Evolutionary conservation across 2,329 filamentous ascomycete species (phyloP), one percentile per base, ranked within the genome.

Genomic region (Davidsoniella neocaledoniae): DNA sequence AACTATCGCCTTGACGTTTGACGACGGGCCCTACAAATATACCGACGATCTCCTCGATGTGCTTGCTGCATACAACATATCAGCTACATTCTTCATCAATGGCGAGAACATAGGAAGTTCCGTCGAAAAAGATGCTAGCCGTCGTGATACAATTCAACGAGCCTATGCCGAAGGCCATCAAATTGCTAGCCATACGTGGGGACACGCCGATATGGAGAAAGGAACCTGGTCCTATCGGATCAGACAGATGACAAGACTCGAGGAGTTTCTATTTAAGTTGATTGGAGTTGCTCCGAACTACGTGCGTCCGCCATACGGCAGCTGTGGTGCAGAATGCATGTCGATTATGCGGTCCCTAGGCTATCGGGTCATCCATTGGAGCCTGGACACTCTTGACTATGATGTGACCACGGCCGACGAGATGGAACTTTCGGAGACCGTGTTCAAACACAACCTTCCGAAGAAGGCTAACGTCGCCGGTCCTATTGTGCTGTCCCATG

Each of bases 321-420:
- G 66, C 49, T 71, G 69, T 59, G 62, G 60, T 43, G 52, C 53
- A 7, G 57, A 51, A 5, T 66, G 65, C 53, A 57, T 63, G 40
- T 54, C 56, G 3, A 57, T 63, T 26, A 56, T 69, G 56, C 58
- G 55, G 2, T 55, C 55, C 21, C 58, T 76, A 25, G 71, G 70
- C 39, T 79, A 78, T 60, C 73, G 77, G 57, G 60, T 76, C 54
- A 65, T 72, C 52, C 73, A 72, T 57, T 73, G 71, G 55, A 71
- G 77, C 57, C 60, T 79, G 10, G 76, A 80, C 58, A 79, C 76
- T 14, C 72, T 77, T 54, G 76, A 79, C 60, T 79, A 74, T 57
- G 64, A 73, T 56, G 69, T 76, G 55, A 65, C 69, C 51, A 63
- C 62, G 7, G 66, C 72, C 2, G 61, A 68, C 40, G 66, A 68